phyloP scores from a whole-genome alignment of 73 alveolate species.

The Blepharisma japonicum region DNA sequence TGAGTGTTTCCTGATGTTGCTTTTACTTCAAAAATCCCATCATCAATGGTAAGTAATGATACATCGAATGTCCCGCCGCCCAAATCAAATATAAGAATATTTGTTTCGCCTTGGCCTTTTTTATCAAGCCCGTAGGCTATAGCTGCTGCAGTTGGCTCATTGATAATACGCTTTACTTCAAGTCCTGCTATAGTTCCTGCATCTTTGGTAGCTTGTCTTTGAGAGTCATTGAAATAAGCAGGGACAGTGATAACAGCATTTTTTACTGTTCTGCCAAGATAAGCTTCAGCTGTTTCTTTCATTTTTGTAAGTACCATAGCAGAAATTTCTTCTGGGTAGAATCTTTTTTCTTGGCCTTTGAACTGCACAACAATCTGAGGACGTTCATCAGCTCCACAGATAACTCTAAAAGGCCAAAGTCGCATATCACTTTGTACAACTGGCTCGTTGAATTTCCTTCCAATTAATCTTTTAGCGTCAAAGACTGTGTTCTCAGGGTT shows the following conservation, averaged over 20 bases:
- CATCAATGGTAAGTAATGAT: slow-evolving; percentile 80
- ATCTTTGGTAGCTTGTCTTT: slow-evolving; percentile 93
- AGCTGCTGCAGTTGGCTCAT: slow-evolving; percentile 95
- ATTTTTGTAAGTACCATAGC: slow-evolving; percentile 88
- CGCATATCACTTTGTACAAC: slow-evolving; percentile 83
- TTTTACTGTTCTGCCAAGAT: slow-evolving; percentile 64
- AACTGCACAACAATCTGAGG: slow-evolving; percentile 80
- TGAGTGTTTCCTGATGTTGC: slow-evolving; percentile 93
- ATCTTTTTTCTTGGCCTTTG: slow-evolving; percentile 81
- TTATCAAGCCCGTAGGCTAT: slow-evolving; percentile 87
- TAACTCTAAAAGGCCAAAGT: slow-evolving; percentile 90
- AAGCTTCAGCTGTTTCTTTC: slow-evolving; percentile 90
- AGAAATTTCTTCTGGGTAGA: slow-evolving; percentile 90
- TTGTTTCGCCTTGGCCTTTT: slow-evolving; percentile 57
- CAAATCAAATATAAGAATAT: slow-evolving; percentile 76
- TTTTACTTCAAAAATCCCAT: slow-evolving; percentile 86
- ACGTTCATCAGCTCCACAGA: slow-evolving; percentile 78
- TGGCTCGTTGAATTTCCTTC: slow-evolving; percentile 84
- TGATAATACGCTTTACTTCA: slow-evolving; percentile 81
- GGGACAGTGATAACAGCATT: slow-evolving; percentile 88
- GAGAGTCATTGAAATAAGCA: slow-evolving; percentile 92
- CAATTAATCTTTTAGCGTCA: slow-evolving; percentile 91
- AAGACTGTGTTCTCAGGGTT: slow-evolving; percentile 90
- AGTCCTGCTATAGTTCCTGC: slow-evolving; percentile 95
- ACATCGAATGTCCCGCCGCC: slow-evolving; percentile 95